Evolutionary conservation across 768 basidiomycete genomes (phyloP).

Genomic region (Obba rivulosa): DNA sequence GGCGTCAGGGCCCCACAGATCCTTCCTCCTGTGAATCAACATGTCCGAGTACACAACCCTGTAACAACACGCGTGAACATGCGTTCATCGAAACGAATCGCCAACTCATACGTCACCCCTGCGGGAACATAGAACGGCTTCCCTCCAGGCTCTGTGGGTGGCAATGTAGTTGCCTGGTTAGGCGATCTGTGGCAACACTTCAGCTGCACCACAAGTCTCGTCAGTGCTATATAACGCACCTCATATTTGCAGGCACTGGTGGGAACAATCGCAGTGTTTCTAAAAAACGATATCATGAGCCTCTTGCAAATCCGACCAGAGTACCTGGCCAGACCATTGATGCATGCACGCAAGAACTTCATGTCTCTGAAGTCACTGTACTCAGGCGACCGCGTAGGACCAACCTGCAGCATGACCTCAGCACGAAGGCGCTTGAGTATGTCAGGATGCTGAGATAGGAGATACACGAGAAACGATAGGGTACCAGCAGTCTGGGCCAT

Average conservation of each 20-base stretch:
- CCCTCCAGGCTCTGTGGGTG: conserved; percentile 21
- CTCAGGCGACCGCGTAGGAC: conserved; percentile 21
- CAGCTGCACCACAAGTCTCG: background rate
- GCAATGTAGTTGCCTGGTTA: conserved; percentile 21
- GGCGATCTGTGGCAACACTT: background rate
- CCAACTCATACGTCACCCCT: conserved; percentile 18
- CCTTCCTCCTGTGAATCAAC: conserved; percentile 33
- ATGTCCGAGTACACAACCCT: conserved; percentile 20
- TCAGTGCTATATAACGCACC: conserved; percentile 14
- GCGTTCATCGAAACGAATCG: background rate
- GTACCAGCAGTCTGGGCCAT: conserved; percentile 26
- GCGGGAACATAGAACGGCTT: conserved; percentile 53
- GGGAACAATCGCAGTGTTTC: conserved; percentile 31
- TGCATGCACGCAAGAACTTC: conserved; percentile 29
- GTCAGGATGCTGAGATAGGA: conserved; percentile 26
- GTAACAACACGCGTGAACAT: conserved; percentile 6
- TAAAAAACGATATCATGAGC: no score
- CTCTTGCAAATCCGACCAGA: no score
- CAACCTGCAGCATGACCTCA: conserved; percentile 28
- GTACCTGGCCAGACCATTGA: no score
- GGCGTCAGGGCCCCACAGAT: conserved; percentile 54
- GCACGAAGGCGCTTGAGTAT: conserved; percentile 24
- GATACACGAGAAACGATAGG: conserved; percentile 28
- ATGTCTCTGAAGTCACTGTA: conserved; percentile 28
- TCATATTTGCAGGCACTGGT: conserved; percentile 28